Conservation (phyloP, 352 stramenopile genomes). For the Phytophthora uliginosa region DNA sequence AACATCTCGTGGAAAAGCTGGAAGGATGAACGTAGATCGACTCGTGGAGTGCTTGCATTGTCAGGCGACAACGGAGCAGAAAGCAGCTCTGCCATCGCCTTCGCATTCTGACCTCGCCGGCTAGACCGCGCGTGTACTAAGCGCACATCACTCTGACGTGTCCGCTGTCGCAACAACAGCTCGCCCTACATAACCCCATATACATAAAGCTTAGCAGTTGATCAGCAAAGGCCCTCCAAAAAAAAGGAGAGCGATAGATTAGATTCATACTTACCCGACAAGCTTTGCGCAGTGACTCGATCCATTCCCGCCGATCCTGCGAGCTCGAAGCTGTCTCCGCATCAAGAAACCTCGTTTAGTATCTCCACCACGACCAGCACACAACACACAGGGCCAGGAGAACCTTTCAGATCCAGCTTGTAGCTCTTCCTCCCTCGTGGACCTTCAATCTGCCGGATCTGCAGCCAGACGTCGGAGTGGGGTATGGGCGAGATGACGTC, state of each 20-base stretch:
- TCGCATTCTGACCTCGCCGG: slow-evolving; percentile 31
- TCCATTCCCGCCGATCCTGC: slow-evolving; percentile 69
- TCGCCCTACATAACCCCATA: slow-evolving; percentile 24
- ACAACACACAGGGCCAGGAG: background rate
- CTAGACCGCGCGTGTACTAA: slow-evolving; percentile 31
- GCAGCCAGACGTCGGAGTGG: slow-evolving; percentile 70
- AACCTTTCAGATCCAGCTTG: slow-evolving; percentile 78
- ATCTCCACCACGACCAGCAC: background rate
- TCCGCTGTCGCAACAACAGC: slow-evolving; percentile 34
- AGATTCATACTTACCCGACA: slow-evolving; percentile 43
- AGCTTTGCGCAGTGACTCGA: slow-evolving; percentile 62
- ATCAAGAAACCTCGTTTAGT: background rate
- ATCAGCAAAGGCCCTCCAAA: background rate
- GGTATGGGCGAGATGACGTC: slow-evolving; percentile 61
- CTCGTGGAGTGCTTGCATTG: slow-evolving; percentile 23
- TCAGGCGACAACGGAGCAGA: slow-evolving; percentile 27
- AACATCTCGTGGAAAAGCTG: slow-evolving; percentile 79
- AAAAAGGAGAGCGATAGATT: slow-evolving; percentile 1
- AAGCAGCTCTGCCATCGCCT: slow-evolving; percentile 35
- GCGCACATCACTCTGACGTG: slow-evolving; percentile 31
- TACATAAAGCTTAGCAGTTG: background rate
- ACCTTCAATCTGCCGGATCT: slow-evolving; percentile 62
- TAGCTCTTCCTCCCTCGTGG: slow-evolving; percentile 65
- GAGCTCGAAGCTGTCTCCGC: slow-evolving; percentile 46
- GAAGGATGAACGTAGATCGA: slow-evolving; percentile 72